phyloP scores from a whole-genome alignment of 2,329 filamentous ascomycete species.

The Celoporthe dispersa region DNA sequence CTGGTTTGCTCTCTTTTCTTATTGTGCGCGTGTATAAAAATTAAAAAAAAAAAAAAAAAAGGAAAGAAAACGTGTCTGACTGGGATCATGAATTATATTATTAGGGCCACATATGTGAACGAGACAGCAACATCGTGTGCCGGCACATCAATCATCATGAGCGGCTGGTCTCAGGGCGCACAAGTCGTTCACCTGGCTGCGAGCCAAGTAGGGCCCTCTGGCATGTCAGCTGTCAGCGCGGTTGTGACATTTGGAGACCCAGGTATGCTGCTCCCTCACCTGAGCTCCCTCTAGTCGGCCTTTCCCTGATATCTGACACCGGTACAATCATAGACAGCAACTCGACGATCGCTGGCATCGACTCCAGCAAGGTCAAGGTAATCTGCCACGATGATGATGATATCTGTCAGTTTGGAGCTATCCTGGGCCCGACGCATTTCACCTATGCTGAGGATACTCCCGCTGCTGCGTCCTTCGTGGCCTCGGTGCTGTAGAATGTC shows the following conservation, averaged over 20 bases:
- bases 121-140: constrained; percentile 42
- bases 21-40: too few species aligned
- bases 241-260: constrained; percentile 40
- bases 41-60: too few species aligned
- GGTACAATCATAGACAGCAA: constrained; percentile 25
- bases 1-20: too few species aligned
- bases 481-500: constrained; percentile 4
- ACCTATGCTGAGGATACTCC: constrained; percentile 34
- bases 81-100: not conserved
- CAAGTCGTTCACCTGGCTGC: constrained; percentile 39
- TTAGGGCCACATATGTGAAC: constrained; percentile 39
- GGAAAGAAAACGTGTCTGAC: not conserved
- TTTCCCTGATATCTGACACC: constrained; percentile 2
- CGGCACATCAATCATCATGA: constrained; percentile 45
- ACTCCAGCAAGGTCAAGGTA: constrained; percentile 29
- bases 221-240: constrained; percentile 31
- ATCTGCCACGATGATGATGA: constrained; percentile 34
- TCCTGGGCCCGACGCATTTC: constrained; percentile 35
- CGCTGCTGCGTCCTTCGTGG: constrained; percentile 35
- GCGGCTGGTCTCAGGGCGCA: constrained; percentile 43
- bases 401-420: constrained; percentile 36
- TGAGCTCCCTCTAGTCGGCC: too few species aligned
- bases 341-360: constrained; percentile 28
- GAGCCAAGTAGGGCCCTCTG: constrained; percentile 28
- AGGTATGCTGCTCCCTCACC: constrained; percentile 16